Evolutionary conservation across 805 yeast genomes (phyloP), one percentile per base, ranked within the genome.

Genomic region (Nakazawaea ambrosiae): DNA sequence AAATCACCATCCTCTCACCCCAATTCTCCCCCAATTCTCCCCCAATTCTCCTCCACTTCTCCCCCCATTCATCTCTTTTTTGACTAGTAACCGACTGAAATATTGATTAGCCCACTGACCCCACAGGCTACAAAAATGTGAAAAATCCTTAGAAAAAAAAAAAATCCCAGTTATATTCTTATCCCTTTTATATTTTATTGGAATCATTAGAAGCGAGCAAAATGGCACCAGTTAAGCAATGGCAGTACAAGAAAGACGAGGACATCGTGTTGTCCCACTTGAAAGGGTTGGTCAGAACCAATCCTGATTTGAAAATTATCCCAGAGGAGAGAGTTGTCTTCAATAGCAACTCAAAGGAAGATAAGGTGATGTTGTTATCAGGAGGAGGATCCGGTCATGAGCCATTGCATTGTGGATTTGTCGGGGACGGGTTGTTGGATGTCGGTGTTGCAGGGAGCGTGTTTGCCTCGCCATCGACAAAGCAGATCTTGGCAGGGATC

Each of bases 401-500:
- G 59, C 97, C 97, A 19, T 68, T 88, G 4, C 97, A 90, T 52
- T 89, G 85, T 7, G 97, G 96, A 0, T 89, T 78, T 55, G 88
- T 89, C 17, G 97, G 97, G 10, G 68, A 75, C 11, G 94, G 94
- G 34, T 62, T 82, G 48, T 58, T 89, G 28, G 86, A 84, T 47
- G 94, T 80, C 28, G 97, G 96, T 0, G 95, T 89, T 4, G 77
- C 88, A 37, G 97, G 97, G 26, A 76, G 81, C 37, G 71, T 86
- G n/a, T 89, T 89, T 64, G 96, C 97, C 0, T 86, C 96, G 11
- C 97, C 97, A 3, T 75, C 88, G n/a, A 86, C 96, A 1, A 83
- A 79, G 50, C 97, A 89, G 60, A 84, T 89, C 48, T 65, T 66
- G 55, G 73, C 83, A 9, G 87, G 82, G 1, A 60, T 88, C 37